Conservation (phyloP, 495 filamentous ascomycete species). For the Astrothelium macrocarpum region DNA sequence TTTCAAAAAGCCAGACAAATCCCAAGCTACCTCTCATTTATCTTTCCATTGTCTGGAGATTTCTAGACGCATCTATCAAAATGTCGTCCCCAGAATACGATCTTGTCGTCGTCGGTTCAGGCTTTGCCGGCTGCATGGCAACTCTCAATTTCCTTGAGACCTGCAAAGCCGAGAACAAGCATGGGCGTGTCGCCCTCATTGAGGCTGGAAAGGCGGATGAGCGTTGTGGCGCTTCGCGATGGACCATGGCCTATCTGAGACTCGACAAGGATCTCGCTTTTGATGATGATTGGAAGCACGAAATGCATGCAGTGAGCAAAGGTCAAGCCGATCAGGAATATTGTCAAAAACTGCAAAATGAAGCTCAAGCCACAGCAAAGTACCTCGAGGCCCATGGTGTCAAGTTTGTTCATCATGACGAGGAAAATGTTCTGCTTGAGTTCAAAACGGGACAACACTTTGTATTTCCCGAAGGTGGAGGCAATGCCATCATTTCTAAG, state of each 20-base stretch:
- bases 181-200: constrained; percentile 21
- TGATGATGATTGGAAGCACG: constrained; percentile 24
- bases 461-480: constrained; percentile 22
- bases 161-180: constrained; percentile 17
- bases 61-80: not conserved
- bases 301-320: constrained; percentile 23
- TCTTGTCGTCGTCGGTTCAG: constrained; percentile 22
- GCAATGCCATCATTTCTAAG: constrained; percentile 17
- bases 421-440: constrained; percentile 21
- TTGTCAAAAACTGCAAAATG: constrained; percentile 18
- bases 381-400: constrained; percentile 21
- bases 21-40: not conserved
- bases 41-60: not conserved
- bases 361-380: constrained; percentile 14
- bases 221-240: constrained; percentile 21
- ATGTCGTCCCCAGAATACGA: constrained; percentile 16
- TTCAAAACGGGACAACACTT: constrained; percentile 21
- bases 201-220: constrained; percentile 24
- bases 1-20: not conserved
- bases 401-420: constrained; percentile 22
- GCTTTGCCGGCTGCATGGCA: constrained; percentile 25
- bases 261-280: constrained; percentile 23
- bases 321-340: constrained; percentile 22
- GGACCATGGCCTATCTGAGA: constrained; percentile 27
- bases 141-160: constrained; percentile 24